phyloP scores from a whole-genome alignment of 768 basidiomycete genomes.

The Candolleomyces aberdarensis region DNA sequence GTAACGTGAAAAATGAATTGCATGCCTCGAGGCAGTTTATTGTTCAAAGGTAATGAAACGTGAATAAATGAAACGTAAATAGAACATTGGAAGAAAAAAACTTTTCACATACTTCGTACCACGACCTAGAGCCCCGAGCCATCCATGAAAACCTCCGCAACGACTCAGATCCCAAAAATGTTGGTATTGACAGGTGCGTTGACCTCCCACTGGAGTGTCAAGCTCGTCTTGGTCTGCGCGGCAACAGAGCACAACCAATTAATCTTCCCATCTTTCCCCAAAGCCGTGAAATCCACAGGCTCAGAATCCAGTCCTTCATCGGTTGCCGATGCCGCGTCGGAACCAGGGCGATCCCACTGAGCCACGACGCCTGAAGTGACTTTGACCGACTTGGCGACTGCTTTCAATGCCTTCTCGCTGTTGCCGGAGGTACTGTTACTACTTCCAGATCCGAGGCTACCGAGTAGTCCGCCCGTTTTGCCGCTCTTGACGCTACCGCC shows the following conservation, averaged over 20 bases:
- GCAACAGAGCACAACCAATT: conserved; percentile 28
- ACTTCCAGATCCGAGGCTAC: too few species aligned
- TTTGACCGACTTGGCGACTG: conserved; percentile 15
- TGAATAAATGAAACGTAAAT: too few species aligned
- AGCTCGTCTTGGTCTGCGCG: conserved; percentile 25
- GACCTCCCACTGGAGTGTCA: conserved; percentile 39
- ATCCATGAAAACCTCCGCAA: too few species aligned
- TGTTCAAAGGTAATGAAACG: too few species aligned
- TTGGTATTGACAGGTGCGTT: conserved; percentile 7
- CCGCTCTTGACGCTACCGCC: too few species aligned
- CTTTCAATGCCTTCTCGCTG: neutral
- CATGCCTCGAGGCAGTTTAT: too few species aligned
- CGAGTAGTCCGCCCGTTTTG: too few species aligned
- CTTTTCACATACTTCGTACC: too few species aligned
- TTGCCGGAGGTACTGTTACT: neutral
- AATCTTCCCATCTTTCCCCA: conserved; percentile 32
- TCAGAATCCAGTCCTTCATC: conserved; percentile 7
- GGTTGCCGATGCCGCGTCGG: conserved; percentile 14
- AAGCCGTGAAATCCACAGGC: conserved; percentile 15
- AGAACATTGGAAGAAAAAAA: too few species aligned
- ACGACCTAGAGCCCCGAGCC: too few species aligned
- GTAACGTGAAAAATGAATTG: too few species aligned
- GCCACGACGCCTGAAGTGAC: conserved; percentile 26
- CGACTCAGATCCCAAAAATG: neutral
- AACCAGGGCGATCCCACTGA: conserved; percentile 34